Percentiles rank a stretch among this genome's conserved stretches.
Conservation (phyloP, 2,329 filamentous ascomycete genomes). For the Biscogniauxia mediterranea region DNA sequence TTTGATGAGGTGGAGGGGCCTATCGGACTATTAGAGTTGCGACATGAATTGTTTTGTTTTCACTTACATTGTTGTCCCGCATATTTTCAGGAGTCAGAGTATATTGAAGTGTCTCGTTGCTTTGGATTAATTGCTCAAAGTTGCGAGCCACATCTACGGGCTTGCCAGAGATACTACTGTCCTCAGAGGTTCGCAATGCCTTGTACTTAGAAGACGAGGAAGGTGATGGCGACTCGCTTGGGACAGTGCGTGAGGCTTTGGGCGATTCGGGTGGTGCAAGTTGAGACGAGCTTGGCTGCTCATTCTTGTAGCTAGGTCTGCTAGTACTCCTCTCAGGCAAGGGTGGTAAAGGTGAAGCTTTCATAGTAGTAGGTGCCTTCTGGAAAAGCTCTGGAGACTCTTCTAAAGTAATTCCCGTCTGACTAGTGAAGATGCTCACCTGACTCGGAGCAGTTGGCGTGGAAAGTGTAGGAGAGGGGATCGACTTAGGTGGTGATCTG, state of each 20-base stretch:
- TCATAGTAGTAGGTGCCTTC: constrained; percentile 19
- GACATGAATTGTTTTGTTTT: not conserved
- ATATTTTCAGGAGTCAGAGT: constrained; percentile 79
- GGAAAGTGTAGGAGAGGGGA: constrained; percentile 6
- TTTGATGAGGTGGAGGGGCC: constrained; percentile 41
- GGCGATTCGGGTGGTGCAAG: constrained; percentile 30
- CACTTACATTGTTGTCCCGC: constrained; percentile 69
- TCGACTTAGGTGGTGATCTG: constrained; percentile 18
- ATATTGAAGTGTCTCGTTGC: constrained; percentile 79
- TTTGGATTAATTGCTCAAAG: constrained; percentile 78
- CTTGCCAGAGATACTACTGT: constrained; percentile 43
- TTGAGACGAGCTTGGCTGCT: constrained; percentile 15
- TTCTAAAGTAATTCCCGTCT: constrained; percentile 13
- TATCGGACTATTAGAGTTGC: constrained; percentile 29
- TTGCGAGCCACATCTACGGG: constrained; percentile 62
- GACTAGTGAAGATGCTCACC: constrained; percentile 20
- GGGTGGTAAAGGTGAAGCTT: constrained; percentile 29
- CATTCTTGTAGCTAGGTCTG: constrained; percentile 22
- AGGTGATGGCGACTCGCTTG: constrained; percentile 51
- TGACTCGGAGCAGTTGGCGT: constrained; percentile 20
- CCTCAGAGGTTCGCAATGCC: constrained; percentile 57
- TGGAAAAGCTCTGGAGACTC: constrained; percentile 24
- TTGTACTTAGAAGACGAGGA: constrained; percentile 52
- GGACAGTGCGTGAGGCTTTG: constrained; percentile 36
- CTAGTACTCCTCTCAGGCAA: constrained; percentile 31